Base-by-base conservation (phyloP, 169 alveolate genomes). In the Cyclospora cayetanensis region DNA sequence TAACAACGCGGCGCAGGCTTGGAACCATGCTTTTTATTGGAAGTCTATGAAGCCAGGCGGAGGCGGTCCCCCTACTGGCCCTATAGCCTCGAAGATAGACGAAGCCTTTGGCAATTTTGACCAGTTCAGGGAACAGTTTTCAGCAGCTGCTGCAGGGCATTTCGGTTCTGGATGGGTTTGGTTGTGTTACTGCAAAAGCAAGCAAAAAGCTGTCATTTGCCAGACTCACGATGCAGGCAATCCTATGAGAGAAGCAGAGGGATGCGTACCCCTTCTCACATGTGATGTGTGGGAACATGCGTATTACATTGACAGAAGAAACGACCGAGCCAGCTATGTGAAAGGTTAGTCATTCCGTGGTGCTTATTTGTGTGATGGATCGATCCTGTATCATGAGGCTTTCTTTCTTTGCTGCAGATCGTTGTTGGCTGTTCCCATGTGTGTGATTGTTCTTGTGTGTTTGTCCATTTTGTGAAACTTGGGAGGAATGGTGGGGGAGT, bases 131-230 rank as follows among this genome's bases (percentile, higher is more conserved):
- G 95, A 94, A 35, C 94, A 95, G 89, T 98, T 97, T 93, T 91
- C 97, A 31, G 90, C 94, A 68, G 91, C 94, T 37, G 97, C 98
- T n/a, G 94, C 96, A 27, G 97, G 97, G n/a, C 98, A 96, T 74
- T 98, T 97, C 93, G 99, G 99, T 27, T 97, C 99, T 66, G 99
- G 99, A 25, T 99, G 99, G 99, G 99, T 98, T 53, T 98, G 99
- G 99, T 96, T 99, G 50, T 99, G 97, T 35, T 95, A 96, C 92
- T 97, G 98, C 95, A 41, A 41, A 34, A 94, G 97, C 74, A 94
- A 94, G 88, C 97, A 98, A 43, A 97, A 97, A 87, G 95, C 98
- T 35, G 97, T 96, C 88, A 97, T 98, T 84, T 96, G 96, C 88
- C 85, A 87, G 53, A 84, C 92, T 3, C 94, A 91, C 68, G 93